phyloP scores from a whole-genome alignment of 1,284 basidiomycete species.

The Rhodotorula sp. region DNA sequence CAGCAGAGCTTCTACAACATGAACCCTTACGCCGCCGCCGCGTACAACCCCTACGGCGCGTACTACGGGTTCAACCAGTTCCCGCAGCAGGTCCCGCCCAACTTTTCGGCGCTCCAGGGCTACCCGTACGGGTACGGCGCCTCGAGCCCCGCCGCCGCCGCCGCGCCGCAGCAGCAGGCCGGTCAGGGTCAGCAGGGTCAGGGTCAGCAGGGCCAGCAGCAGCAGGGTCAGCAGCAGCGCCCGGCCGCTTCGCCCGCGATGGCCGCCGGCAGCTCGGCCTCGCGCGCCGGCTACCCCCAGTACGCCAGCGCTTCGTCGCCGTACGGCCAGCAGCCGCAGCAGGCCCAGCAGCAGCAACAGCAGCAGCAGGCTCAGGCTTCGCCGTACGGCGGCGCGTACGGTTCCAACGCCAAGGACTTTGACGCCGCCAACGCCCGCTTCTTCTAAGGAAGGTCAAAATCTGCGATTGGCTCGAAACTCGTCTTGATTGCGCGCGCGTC shows the following conservation, averaged over 20 bases:
- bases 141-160: not conserved
- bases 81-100: constrained; percentile 38
- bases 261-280: constrained; percentile 1
- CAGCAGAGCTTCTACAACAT: constrained; percentile 15
- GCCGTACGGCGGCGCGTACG: constrained; percentile 9
- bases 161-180: constrained; percentile 7
- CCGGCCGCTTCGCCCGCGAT: constrained; percentile 1
- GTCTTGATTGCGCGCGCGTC: too few relatives aligned
- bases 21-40: constrained; percentile 18
- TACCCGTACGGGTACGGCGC: constrained; percentile 30
- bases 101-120: constrained; percentile 31
- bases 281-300: not conserved
- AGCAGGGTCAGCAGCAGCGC: constrained; percentile 11
- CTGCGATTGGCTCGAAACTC: too few relatives aligned
- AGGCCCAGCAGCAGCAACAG: constrained; percentile 10
- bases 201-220: constrained; percentile 18
- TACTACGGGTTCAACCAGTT: constrained; percentile 31
- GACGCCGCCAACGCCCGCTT: constrained; percentile 9
- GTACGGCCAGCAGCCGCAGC: constrained; percentile 8
- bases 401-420: constrained; percentile 19
- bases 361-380: constrained; percentile 12
- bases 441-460: constrained; percentile 6
- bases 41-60: constrained; percentile 35
- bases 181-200: constrained; percentile 21
- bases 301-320: constrained; percentile 3